Conservation (phyloP, 768 basidiomycete species). For the Rhodotorula graminis region DNA sequence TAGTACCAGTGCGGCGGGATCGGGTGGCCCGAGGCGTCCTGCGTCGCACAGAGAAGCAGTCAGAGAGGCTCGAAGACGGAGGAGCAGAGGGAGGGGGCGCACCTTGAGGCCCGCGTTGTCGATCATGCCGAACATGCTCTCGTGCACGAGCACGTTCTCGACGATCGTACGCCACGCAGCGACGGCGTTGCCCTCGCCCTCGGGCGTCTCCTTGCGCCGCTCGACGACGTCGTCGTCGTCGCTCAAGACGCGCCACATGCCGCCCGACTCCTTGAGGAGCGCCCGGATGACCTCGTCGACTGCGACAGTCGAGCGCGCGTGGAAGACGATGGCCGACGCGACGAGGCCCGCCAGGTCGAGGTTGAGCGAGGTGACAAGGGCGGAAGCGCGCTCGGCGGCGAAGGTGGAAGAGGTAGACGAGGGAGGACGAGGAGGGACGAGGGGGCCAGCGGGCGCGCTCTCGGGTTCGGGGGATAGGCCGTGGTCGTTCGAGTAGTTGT, state of each 20-base stretch:
- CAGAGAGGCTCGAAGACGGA: background rate
- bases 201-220: conserved; percentile 1
- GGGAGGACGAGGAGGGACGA: background rate
- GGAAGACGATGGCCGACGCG: conserved; percentile 36
- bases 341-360: conserved; percentile 38
- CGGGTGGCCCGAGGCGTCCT: conserved; percentile 48
- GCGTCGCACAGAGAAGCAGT: background rate
- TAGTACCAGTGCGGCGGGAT: conserved; percentile 48
- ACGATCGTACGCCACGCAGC: conserved; percentile 31
- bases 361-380: conserved; percentile 8
- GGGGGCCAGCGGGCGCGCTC: background rate
- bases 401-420: background rate
- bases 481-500: background rate
- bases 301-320: conserved; percentile 35
- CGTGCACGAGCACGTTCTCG: conserved; percentile 8
- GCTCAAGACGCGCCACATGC: conserved; percentile 24
- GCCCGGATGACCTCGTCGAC: conserved; percentile 27
- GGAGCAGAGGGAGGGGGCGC: background rate
- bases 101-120: conserved; percentile 35
- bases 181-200: conserved; percentile 22
- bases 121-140: conserved; percentile 36
- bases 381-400: background rate
- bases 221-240: conserved; percentile 12
- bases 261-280: conserved; percentile 20
- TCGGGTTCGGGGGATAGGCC: conserved; percentile 1